Percentiles rank a stretch among this genome's conserved stretches.
Conservation (phyloP, 2,329 filamentous ascomycete genomes). For the Sarocladiaceae sp. region DNA sequence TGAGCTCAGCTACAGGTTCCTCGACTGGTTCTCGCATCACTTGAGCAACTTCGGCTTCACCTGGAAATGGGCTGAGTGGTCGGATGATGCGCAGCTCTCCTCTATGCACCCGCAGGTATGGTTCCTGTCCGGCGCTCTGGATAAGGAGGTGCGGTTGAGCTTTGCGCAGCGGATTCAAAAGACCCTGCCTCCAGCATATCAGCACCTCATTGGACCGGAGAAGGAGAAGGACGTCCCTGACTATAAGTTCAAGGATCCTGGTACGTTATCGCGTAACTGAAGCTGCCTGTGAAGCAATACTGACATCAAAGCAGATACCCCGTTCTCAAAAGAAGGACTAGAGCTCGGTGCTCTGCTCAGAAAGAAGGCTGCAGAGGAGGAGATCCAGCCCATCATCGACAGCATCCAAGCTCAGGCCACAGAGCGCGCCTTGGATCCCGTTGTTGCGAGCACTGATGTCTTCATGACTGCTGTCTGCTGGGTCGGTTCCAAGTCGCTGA, state of each 20-base stretch:
- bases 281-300: slow-evolving; percentile 8
- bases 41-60: slow-evolving; percentile 98
- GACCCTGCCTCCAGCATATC: slow-evolving; percentile 81
- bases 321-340: slow-evolving; percentile 80
- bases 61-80: slow-evolving; percentile 99
- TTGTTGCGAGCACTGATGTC: slow-evolving; percentile 85
- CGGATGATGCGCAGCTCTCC: slow-evolving; percentile 75
- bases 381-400: slow-evolving; percentile 77
- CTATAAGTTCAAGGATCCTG: slow-evolving; percentile 80
- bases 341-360: slow-evolving; percentile 75
- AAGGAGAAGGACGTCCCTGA: slow-evolving; percentile 96
- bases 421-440: slow-evolving; percentile 68
- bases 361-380: slow-evolving; percentile 79
- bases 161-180: slow-evolving; percentile 96
- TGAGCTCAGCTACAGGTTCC: slow-evolving; percentile 79
- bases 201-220: slow-evolving; percentile 73
- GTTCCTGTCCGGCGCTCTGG: slow-evolving; percentile 84
- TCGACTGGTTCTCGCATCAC: slow-evolving; percentile 98
- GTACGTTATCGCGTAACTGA: slow-evolving; percentile 42
- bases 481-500: slow-evolving; percentile 91
- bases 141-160: slow-evolving; percentile 95
- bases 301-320: slow-evolving; percentile 51
- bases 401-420: slow-evolving; percentile 76
- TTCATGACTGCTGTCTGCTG: slow-evolving; percentile 92
- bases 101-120: slow-evolving; percentile 83